phyloP scores from a whole-genome alignment of 768 basidiomycete genomes.

The Mycena polygramma region DNA sequence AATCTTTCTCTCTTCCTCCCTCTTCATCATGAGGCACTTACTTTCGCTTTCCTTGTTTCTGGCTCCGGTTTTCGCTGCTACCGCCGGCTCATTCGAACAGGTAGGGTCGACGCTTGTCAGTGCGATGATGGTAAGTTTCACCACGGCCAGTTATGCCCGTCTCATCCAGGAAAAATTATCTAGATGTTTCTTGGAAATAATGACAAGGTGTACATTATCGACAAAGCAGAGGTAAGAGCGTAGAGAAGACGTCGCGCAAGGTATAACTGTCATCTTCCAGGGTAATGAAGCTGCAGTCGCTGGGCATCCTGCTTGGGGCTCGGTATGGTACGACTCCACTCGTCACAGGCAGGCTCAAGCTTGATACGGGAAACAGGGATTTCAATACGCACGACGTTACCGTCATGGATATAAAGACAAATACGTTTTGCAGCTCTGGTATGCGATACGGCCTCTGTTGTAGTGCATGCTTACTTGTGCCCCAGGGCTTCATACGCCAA shows the following conservation, averaged over 20 bases:
- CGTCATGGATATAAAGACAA: slow-evolving; percentile 80
- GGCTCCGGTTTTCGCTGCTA: slow-evolving; percentile 46
- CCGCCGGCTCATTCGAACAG: slow-evolving; percentile 58
- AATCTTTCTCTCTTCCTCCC: too few species aligned
- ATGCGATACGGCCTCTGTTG: not conserved
- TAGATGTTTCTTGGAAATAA: slow-evolving; percentile 80
- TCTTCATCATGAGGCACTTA: slow-evolving; percentile 41
- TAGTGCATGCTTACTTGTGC: not conserved
- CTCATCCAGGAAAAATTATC: slow-evolving; percentile 16
- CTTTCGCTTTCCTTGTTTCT: slow-evolving; percentile 45
- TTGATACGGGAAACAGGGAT: slow-evolving; percentile 60
- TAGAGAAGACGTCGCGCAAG: not conserved
- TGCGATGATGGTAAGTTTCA: slow-evolving; percentile 37
- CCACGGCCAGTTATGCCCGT: not conserved
- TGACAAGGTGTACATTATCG: slow-evolving; percentile 76
- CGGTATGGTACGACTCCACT: slow-evolving; percentile 65
- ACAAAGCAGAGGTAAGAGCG: slow-evolving; percentile 76
- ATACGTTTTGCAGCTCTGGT: slow-evolving; percentile 75
- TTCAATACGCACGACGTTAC: slow-evolving; percentile 68
- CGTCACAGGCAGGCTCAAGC: not conserved
- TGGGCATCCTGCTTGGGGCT: slow-evolving; percentile 82
- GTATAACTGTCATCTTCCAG: slow-evolving; percentile 4
- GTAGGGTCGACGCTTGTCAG: slow-evolving; percentile 49
- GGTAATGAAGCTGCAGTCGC: slow-evolving; percentile 71
- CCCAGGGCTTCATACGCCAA: slow-evolving; percentile 68